Base-by-base conservation (phyloP, 2,329 filamentous ascomycete species). In the Colletotrichum nymphaeae region DNA sequence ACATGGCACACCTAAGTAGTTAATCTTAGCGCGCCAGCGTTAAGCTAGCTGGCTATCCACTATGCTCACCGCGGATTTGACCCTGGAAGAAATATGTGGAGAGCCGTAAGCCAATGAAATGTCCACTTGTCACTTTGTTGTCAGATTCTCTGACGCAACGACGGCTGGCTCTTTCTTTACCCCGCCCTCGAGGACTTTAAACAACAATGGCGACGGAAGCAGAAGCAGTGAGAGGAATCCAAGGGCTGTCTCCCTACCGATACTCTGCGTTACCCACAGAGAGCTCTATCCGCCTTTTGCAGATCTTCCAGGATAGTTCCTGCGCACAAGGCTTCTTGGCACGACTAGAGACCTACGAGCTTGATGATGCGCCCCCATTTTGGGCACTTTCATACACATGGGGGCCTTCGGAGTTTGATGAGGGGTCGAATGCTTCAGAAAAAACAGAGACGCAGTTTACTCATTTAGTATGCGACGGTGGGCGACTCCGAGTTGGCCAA, bases 371-470 rank as follows among this genome's bases (percentile, higher is more conserved):
- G 2, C 71, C 60, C 11, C 60, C 60, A 3, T 67, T 66, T 2
- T 66, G 49, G 60, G 71, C 71, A 2, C 26, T 73, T 4, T 72
- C 71, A 1, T 73, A 73, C 35, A 66, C 71, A 5, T 73, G 55
- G 67, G 55, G 46, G 1, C 37, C 67, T 1, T 37, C 67, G 2
- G 60, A 72, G 4, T 72, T 66, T 4, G 37, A 49, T 2, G n/a
- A 62, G 19, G 56, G 37, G 1, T 12, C n/a, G 1, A 32, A 56
- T 8, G 30, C 35, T 35, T 8, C 26, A 16, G 26, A 12, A n/a
- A 30, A 16, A 12, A 9, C 30, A n/a, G 49, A 69, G 11, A 26
- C 4, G 1, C 42, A 28, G 12, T n/a, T 8, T 11, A 8, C 35
- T 24, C 19, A 26, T 3, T 14, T 73, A 37, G 16, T 57, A 11